Conservation (phyloP, 2,329 filamentous ascomycete genomes). For the Chaetoscypha palmicola region DNA sequence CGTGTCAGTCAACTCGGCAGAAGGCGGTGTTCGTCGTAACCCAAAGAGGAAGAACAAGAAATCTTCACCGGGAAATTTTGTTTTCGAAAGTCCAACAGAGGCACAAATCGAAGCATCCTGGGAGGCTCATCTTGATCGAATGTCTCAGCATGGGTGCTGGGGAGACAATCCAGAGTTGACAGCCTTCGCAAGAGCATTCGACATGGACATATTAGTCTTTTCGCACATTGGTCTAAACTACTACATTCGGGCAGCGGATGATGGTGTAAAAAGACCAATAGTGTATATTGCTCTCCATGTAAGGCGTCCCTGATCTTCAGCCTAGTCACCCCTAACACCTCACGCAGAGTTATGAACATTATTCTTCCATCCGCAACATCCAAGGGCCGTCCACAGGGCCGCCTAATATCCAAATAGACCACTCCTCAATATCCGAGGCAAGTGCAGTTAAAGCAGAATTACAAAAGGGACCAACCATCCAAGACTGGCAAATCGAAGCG, state of each 20-base stretch:
- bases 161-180: conserved; percentile 62
- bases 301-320: conserved; percentile 30
- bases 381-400: conserved; percentile 51
- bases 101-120: conserved; percentile 47
- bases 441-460: conserved; percentile 34
- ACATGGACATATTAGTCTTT: conserved; percentile 57
- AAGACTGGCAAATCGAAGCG: conserved; percentile 49
- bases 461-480: conserved; percentile 35
- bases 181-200: conserved; percentile 56
- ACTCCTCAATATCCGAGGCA: conserved; percentile 19
- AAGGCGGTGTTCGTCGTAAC: conserved; percentile 48
- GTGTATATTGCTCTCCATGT: conserved; percentile 59
- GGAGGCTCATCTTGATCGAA: conserved; percentile 49
- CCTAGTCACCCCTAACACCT: conserved; percentile 11
- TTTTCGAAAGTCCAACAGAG: conserved; percentile 42
- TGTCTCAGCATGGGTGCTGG: conserved; percentile 54
- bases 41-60: conserved; percentile 46
- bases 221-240: conserved; percentile 41
- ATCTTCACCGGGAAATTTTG: conserved; percentile 36
- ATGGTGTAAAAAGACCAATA: conserved; percentile 29
- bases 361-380: conserved; percentile 57
- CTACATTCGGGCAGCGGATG: conserved; percentile 38
- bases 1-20: conserved; percentile 46
- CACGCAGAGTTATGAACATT: conserved; percentile 53
- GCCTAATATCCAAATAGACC: conserved; percentile 36